Conservation (phyloP, 495 filamentous ascomycete species). For the Lepidopterella palustris region DNA sequence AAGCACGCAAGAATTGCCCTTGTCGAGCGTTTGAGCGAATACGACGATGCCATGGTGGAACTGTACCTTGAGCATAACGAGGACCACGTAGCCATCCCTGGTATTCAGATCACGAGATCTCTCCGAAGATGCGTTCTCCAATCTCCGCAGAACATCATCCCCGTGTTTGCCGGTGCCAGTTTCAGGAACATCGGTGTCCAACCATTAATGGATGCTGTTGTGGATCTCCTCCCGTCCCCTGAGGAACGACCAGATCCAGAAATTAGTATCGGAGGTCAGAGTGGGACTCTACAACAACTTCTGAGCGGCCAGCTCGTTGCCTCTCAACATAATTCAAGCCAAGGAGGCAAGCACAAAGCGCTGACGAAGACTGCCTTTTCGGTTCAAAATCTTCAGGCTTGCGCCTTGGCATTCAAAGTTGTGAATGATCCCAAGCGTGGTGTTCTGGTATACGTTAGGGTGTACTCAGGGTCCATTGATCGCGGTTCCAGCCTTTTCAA, state of each 20-base stretch:
- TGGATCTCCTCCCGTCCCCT: slow-evolving; percentile 81
- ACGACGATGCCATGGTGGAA: slow-evolving; percentile 81
- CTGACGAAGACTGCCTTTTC: slow-evolving; percentile 36
- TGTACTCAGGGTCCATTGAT: slow-evolving; percentile 78
- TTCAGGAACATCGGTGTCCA: slow-evolving; percentile 93
- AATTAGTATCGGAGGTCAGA: slow-evolving; percentile 56
- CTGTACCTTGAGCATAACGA: slow-evolving; percentile 70
- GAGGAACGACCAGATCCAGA: slow-evolving; percentile 70
- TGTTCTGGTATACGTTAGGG: slow-evolving; percentile 83
- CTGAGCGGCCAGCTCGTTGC: slow-evolving; percentile 43
- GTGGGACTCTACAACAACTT: slow-evolving; percentile 47
- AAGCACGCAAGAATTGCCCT: slow-evolving; percentile 67
- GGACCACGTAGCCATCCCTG: slow-evolving; percentile 60
- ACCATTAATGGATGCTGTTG: slow-evolving; percentile 80
- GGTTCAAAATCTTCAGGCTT: slow-evolving; percentile 56
- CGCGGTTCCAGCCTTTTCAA: slow-evolving; percentile 76
- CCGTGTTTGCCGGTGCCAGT: slow-evolving; percentile 86
- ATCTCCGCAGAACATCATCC: slow-evolving; percentile 55
- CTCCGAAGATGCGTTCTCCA: slow-evolving; percentile 67
- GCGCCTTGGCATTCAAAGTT: slow-evolving; percentile 94
- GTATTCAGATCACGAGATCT: slow-evolving; percentile 59
- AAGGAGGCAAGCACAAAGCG: slow-evolving; percentile 40
- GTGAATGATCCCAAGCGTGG: slow-evolving; percentile 81
- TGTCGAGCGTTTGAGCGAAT: slow-evolving; percentile 75
- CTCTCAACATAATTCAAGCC: slow-evolving; percentile 6